Base-by-base conservation (phyloP, 805 yeast species). In the Yamadazyma olivae region DNA sequence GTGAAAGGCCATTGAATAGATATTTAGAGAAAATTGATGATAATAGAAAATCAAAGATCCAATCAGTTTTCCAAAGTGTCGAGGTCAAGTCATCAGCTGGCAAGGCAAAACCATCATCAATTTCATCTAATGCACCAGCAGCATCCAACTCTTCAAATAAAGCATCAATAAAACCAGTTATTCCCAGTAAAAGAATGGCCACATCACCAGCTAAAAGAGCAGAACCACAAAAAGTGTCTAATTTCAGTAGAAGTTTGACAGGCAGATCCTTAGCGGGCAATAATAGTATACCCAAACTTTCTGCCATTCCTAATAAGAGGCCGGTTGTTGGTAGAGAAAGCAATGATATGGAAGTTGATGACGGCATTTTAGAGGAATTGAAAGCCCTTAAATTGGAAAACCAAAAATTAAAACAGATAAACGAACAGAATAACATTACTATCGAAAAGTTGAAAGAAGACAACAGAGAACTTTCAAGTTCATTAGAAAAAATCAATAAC, bases 1-100 rank as follows among this genome's bases (percentile, higher is more conserved):
- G 96, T 0, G 83, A 77, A 50, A 66, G 89, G 35, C 81, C 77
- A 34, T 60, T 88, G 45, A 75, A 64, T 33, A 66, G 72, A 3
- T 71, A 71, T 31, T 54, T 87, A 36, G 89, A 79, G 13, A 74
- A 74, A n/a, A 66, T 91, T 31, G 97, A 91, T 50, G 87, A 82
- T 32, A 74, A 80, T 47, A 79, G 91, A 55, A 76, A 74, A 57
- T 48, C 60, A 25, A 87, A 88, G 51, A 83, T 91, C 24, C 64
- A 64, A 27, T 82, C 79, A 20, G 76, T 73, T 34, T 74, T 49
- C 43, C 79, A 77, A 34, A 55, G 61, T 8, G 87, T 79, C 1
- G 66, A 67, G 24, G 85, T 85, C 1, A 71, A 69, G 24, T 71
- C 35, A 8, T 6, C 21, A 5, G 16, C 9, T n/a, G 29, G 27